Conservation (phyloP, 352 stramenopile genomes). For the Globisporangium nodosum region DNA sequence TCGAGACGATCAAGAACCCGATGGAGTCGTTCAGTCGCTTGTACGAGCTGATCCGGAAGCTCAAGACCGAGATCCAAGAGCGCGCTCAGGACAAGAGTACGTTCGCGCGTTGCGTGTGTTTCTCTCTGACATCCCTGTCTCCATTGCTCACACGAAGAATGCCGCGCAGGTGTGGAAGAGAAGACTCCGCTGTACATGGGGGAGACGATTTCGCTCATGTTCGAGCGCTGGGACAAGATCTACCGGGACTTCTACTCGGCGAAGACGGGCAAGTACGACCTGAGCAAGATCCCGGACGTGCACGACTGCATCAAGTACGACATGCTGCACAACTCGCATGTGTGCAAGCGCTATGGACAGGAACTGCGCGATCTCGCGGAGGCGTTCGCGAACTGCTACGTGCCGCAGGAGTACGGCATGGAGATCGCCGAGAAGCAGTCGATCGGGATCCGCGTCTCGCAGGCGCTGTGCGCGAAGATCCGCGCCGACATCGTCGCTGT, state of each 20-base stretch:
- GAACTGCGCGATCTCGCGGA: slow-evolving; percentile 95
- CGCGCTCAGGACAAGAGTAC: slow-evolving; percentile 56
- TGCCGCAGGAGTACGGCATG: slow-evolving; percentile 96
- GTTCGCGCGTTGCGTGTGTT: slow-evolving; percentile 7
- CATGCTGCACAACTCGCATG: slow-evolving; percentile 95
- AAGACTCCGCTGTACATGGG: slow-evolving; percentile 91
- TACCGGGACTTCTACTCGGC: slow-evolving; percentile 93
- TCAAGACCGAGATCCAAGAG: slow-evolving; percentile 78
- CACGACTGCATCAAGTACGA: slow-evolving; percentile 98
- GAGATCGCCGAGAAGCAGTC: slow-evolving; percentile 91
- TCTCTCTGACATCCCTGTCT: background rate
- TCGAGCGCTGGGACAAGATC: slow-evolving; percentile 93
- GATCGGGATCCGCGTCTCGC: slow-evolving; percentile 95
- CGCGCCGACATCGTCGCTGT: slow-evolving; percentile 87
- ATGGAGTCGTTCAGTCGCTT: slow-evolving; percentile 62
- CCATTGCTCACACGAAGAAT: background rate
- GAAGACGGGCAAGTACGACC: slow-evolving; percentile 89
- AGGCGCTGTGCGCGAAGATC: slow-evolving; percentile 98
- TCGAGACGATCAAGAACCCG: slow-evolving; percentile 81
- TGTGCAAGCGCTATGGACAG: slow-evolving; percentile 82
- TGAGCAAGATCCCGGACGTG: slow-evolving; percentile 96
- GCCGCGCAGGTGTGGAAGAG: slow-evolving; percentile 75
- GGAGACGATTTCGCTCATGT: slow-evolving; percentile 93
- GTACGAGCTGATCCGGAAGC: slow-evolving; percentile 71
- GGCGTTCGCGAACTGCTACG: slow-evolving; percentile 94